Evolutionary conservation across 2,329 filamentous ascomycete species (phyloP).

Genomic region (Aspergillus fumigatus): DNA sequence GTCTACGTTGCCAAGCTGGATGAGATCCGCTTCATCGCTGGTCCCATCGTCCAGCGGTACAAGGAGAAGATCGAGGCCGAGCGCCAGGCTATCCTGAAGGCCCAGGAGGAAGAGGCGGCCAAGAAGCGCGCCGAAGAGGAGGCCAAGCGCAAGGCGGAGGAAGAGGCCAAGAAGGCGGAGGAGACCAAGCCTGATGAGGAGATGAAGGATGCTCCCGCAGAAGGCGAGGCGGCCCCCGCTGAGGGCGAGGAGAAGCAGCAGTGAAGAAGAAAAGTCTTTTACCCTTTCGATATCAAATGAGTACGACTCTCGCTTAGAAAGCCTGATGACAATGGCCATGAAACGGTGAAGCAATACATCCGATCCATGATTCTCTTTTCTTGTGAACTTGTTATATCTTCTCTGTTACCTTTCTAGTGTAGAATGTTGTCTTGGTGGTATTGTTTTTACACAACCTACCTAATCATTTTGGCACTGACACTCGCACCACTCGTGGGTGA

Average conservation of each 20-base stretch:
- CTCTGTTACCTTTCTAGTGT: not conserved
- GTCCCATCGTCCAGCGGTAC: slow-evolving; percentile 88
- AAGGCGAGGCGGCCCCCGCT: slow-evolving; percentile 29
- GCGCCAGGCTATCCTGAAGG: slow-evolving; percentile 64
- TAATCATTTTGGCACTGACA: not conserved
- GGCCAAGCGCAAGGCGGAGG: slow-evolving; percentile 72
- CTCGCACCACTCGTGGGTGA: not conserved
- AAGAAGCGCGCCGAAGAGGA: slow-evolving; percentile 64
- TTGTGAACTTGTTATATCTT: not conserved
- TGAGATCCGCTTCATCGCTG: slow-evolving; percentile 85
- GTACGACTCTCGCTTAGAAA: slow-evolving; percentile 10
- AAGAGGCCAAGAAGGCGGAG: slow-evolving; percentile 55
- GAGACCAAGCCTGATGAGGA: slow-evolving; percentile 43
- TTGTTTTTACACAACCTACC: not conserved
- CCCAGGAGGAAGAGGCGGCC: slow-evolving; percentile 61
- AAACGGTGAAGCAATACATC: slow-evolving; percentile 16
- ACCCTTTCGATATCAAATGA: slow-evolving; percentile 8
- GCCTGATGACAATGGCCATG: slow-evolving; percentile 21
- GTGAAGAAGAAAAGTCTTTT: slow-evolving; percentile 12
- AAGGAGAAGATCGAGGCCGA: slow-evolving; percentile 91
- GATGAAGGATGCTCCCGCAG: slow-evolving; percentile 58
- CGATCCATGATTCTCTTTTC: slow-evolving; percentile 7
- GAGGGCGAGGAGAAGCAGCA: slow-evolving; percentile 37
- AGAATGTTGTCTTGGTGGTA: not conserved
- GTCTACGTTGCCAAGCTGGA: slow-evolving; percentile 94